Evolutionary conservation across 23 red algal genomes (phyloP).

Genomic region (Gracilaria domingensis): DNA sequence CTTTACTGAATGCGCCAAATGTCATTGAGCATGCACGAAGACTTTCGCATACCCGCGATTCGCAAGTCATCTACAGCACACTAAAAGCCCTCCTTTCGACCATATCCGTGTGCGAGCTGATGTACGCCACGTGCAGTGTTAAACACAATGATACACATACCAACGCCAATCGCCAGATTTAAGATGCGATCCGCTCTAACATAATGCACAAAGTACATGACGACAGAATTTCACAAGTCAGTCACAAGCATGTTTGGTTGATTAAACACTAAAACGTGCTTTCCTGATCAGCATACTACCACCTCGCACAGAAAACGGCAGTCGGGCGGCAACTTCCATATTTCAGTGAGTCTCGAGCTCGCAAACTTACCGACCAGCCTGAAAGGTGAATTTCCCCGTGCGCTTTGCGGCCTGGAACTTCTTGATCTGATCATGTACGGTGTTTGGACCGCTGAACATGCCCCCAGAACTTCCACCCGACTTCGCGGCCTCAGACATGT

Average conservation of each 20-base stretch:
- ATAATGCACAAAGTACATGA: neutral
- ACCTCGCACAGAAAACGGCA: no score
- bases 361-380: conserved; percentile 63
- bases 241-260: neutral
- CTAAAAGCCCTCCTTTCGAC: conserved; percentile 68
- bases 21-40: neutral
- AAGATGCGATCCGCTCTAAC: conserved; percentile 43
- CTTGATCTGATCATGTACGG: conserved; percentile 42
- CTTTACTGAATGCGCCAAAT: neutral
- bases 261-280: neutral
- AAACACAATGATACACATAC: conserved; percentile 26
- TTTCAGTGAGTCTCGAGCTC: neutral
- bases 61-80: neutral
- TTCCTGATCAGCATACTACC: neutral
- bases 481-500: conserved; percentile 16
- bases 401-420: conserved; percentile 53
- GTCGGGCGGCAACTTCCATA: neutral
- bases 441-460: conserved; percentile 30
- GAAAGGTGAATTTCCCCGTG: conserved; percentile 67
- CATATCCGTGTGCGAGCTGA: conserved; percentile 48
- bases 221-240: neutral
- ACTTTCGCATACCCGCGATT: neutral
- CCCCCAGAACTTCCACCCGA: neutral
- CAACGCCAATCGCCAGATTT: conserved; percentile 58
- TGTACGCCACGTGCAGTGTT: conserved; percentile 23